Base-by-base conservation (phyloP, 495 filamentous ascomycete species). In the Cladorrhinum samala region DNA sequence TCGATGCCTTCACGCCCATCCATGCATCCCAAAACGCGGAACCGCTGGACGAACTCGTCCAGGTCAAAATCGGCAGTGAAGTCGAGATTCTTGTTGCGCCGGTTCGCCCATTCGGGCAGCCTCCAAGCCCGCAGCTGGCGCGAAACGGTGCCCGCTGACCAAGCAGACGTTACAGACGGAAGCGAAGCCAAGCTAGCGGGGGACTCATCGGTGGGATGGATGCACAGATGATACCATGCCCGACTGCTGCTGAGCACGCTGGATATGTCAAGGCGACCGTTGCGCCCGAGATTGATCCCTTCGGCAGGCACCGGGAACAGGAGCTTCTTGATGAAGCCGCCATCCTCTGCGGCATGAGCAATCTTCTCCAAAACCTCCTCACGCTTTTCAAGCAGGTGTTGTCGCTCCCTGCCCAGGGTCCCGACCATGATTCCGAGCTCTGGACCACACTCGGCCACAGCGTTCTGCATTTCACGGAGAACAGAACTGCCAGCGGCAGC, bases 1-100 rank as follows among this genome's bases (percentile, higher is more conserved):
- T 97, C 89, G 45, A 96, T 89, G 45, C 94, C 94, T 60, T 98
- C 93, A 40, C 83, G 79, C 45, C 94, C 93, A 61, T 94, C 90
- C 55, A 84, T 77, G 65, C 93, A 98, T 16, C 93, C 93, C 8
- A 98, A 78, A 9, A 81, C 77, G 20, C 82, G 72, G 65, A 96
- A 98, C 19, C 94, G 82, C 60, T 77, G 79, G 23, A 80, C 79
- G 63, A 98, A 98, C 64, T 98, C 93, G 38, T 96, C 89, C 14
- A 91, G 67, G 61, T 98, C 93, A 60, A 97, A 98, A 60, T 98
- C 93, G 9, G 89, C 88, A 0, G 93, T 98, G 66, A 95, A 97
- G 67, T 97, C 93, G n/a, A 97, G 82, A 55, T 86, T 80, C 67
- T 89, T 92, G 58, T 89, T 89, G 25, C 93, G 81, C 42, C 91